Percentiles rank a stretch among this genome's conserved stretches.
Evolutionary conservation across 352 stramenopile species (phyloP).

Genomic region (Globisporangium okanoganense): DNA sequence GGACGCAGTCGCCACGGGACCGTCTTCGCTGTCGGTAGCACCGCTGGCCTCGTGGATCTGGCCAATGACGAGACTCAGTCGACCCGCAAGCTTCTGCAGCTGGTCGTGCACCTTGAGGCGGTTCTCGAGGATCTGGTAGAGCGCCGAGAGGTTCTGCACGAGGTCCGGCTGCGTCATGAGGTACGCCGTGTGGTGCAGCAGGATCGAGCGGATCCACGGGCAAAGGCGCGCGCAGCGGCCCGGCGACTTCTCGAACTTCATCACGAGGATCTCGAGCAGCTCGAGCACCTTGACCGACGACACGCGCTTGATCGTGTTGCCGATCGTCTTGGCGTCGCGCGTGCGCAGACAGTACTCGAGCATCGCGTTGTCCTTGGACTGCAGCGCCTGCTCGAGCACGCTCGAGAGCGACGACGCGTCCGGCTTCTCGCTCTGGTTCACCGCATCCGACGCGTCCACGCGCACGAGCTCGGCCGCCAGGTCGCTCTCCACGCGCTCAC

Average conservation of each 20-base stretch:
- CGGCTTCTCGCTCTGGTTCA: slow-evolving; percentile 36
- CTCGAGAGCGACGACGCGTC: slow-evolving; percentile 79
- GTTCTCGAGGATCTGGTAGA: slow-evolving; percentile 85
- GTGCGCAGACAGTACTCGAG: slow-evolving; percentile 81
- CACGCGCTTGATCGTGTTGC: slow-evolving; percentile 73
- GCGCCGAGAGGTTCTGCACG: slow-evolving; percentile 69
- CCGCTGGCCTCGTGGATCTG: slow-evolving; percentile 69
- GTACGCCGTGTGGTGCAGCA: slow-evolving; percentile 85
- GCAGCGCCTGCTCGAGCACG: slow-evolving; percentile 79
- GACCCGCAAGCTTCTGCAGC: slow-evolving; percentile 81
- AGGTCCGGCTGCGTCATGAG: slow-evolving; percentile 81
- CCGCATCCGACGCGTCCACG: slow-evolving; percentile 33
- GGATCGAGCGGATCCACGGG: slow-evolving; percentile 75
- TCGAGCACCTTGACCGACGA: slow-evolving; percentile 68
- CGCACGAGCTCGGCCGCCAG: slow-evolving; percentile 57
- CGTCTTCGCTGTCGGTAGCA: slow-evolving; percentile 21
- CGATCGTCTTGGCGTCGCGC: slow-evolving; percentile 71
- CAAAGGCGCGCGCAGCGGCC: slow-evolving; percentile 76
- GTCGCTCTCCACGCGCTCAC: slow-evolving; percentile 70
- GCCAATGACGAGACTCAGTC: slow-evolving; percentile 74
- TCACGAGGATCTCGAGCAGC: slow-evolving; percentile 74
- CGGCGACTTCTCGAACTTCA: slow-evolving; percentile 80
- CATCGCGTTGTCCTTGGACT: slow-evolving; percentile 85
- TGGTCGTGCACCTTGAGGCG: slow-evolving; percentile 76
- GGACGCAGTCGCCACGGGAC: slow-evolving; percentile 10